Evolutionary conservation across 768 basidiomycete genomes (phyloP).

Genomic region (Boletus huronensis): DNA sequence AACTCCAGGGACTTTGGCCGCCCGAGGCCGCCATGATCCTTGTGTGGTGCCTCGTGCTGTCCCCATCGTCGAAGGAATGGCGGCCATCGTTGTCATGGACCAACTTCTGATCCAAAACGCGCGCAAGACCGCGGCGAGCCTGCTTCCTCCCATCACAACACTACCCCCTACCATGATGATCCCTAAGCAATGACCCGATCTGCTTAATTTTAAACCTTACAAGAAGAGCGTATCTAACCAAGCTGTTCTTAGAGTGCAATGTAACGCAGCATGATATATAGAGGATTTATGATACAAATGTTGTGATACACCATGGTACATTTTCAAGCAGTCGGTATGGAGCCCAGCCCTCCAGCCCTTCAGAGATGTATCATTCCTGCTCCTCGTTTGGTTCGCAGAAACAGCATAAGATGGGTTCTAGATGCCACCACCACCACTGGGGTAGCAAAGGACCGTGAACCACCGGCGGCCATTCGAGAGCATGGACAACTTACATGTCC

Average conservation of each 20-base stretch:
- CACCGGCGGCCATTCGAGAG: background rate
- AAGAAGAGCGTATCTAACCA: constrained; percentile 1
- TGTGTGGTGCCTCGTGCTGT: constrained; percentile 97
- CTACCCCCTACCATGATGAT: constrained; percentile 91
- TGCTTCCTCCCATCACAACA: constrained; percentile 85
- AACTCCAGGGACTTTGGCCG: constrained; percentile 80
- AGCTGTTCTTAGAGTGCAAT: background rate
- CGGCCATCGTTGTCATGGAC: constrained; percentile 93
- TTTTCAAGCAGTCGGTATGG: background rate
- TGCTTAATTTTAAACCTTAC: background rate
- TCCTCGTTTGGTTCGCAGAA: constrained; percentile 57
- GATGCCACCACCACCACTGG: constrained; percentile 86
- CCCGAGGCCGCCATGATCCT: constrained; percentile 93
- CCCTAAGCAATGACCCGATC: constrained; percentile 35
- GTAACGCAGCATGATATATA: constrained; percentile 3
- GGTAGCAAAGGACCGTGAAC: background rate
- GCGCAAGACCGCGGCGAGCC: constrained; percentile 63
- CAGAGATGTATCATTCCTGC: constrained; percentile 20
- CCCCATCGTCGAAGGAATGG: constrained; percentile 98
- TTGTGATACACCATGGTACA: background rate
- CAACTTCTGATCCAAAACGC: constrained; percentile 87
- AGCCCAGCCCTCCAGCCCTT: background rate
- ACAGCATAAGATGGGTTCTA: constrained; percentile 64
- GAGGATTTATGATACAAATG: constrained; percentile 15
- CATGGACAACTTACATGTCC: constrained; percentile 48